Evolutionary conservation across 2,329 filamentous ascomycete species (phyloP).

Genomic region (Phoma sp.): DNA sequence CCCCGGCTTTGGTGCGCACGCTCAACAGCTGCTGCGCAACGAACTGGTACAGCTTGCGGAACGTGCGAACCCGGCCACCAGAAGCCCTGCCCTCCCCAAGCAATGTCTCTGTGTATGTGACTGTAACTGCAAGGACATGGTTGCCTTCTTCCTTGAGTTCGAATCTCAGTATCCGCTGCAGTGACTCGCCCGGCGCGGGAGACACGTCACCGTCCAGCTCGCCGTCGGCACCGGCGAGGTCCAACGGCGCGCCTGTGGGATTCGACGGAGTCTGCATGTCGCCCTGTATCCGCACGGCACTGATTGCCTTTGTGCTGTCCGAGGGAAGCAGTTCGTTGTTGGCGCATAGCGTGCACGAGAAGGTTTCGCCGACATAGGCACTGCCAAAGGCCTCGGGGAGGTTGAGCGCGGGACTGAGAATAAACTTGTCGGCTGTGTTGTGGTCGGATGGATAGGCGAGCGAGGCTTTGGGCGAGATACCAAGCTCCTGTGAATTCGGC

Average conservation of each 20-base stretch:
- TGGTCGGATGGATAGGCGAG: constrained; percentile 70
- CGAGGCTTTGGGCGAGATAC: constrained; percentile 63
- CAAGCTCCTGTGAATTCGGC: constrained; percentile 60
- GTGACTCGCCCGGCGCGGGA: constrained; percentile 66
- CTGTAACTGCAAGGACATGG: constrained; percentile 90
- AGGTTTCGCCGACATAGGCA: constrained; percentile 93
- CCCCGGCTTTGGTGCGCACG: constrained; percentile 86
- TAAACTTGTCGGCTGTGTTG: constrained; percentile 58
- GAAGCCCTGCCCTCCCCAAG: constrained; percentile 57
- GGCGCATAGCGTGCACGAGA: constrained; percentile 93
- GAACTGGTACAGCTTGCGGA: constrained; percentile 96
- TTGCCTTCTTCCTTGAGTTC: constrained; percentile 93
- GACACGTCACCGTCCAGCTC: constrained; percentile 36
- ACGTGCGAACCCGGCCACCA: constrained; percentile 75
- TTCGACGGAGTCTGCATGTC: constrained; percentile 94
- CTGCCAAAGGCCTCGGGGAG: constrained; percentile 91
- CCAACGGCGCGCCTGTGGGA: constrained; percentile 66
- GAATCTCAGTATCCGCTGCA: constrained; percentile 84
- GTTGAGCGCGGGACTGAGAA: constrained; percentile 70
- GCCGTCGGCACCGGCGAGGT: constrained; percentile 57
- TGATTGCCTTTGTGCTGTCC: constrained; percentile 60
- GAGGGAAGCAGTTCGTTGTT: constrained; percentile 75
- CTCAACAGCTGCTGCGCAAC: constrained; percentile 88
- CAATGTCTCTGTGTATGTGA: constrained; percentile 91
- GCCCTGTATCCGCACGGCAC: constrained; percentile 81